Evolutionary conservation across 2,329 filamentous ascomycete genomes (phyloP).

Genomic region (Botrytis cinerea): DNA sequence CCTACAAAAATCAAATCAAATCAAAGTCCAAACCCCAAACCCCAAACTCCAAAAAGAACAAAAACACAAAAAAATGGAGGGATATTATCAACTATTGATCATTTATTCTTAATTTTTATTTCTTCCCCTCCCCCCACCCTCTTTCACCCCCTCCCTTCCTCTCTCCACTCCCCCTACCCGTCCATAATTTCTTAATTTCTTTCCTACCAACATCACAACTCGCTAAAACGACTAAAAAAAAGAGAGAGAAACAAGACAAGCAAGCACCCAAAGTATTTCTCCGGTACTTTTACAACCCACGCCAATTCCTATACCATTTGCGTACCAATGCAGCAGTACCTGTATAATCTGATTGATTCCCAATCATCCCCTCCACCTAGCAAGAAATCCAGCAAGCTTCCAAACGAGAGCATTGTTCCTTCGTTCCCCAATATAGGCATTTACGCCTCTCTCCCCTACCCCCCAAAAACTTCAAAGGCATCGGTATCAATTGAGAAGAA

Average conservation of each 20-base stretch:
- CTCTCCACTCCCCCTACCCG: neutral
- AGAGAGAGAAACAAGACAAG: neutral
- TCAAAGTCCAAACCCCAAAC: neutral
- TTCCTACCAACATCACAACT: neutral
- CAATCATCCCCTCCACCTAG: neutral
- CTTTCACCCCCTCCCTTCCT: neutral
- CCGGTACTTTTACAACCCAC: neutral
- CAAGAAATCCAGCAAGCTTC: neutral
- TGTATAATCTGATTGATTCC: neutral
- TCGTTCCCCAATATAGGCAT: neutral
- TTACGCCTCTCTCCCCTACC: neutral
- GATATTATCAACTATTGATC: conserved; percentile 11
- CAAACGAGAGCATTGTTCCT: neutral
- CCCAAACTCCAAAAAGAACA: neutral
- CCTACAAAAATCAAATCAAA: neutral
- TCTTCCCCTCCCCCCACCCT: neutral
- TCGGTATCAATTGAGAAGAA: neutral
- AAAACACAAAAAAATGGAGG: neutral
- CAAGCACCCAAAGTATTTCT: neutral
- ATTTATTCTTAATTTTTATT: neutral
- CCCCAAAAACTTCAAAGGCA: neutral
- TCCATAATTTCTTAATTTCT: neutral
- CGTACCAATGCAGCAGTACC: neutral
- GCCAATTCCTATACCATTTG: conserved; percentile 1
- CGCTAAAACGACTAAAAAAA: neutral